These are phyloP conservation scores for Albatrellus ellisii DNA, from an alignment of 768 basidiomycete species.

Conservation along the genomic window DNA sequence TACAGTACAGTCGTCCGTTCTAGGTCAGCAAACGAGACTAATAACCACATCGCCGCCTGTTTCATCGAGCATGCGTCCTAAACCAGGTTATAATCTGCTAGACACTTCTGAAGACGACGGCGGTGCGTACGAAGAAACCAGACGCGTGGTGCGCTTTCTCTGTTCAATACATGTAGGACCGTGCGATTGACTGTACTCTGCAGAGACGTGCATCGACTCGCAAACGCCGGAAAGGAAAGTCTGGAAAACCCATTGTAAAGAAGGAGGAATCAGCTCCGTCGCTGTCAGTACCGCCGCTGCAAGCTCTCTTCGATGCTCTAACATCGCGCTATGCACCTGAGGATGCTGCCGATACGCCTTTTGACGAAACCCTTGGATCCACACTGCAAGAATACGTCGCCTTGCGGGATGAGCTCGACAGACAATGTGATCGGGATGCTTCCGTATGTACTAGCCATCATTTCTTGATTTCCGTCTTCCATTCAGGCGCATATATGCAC, in stretches of 20 bases:
- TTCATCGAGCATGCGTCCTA: too few relatives aligned
- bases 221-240: too few relatives aligned
- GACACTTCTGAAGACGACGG: too few relatives aligned
- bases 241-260: not conserved
- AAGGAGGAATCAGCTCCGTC: not conserved
- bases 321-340: slow-evolving; percentile 6
- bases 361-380: slow-evolving; percentile 3
- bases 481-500: not conserved
- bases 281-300: slow-evolving; percentile 1
- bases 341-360: slow-evolving; percentile 5
- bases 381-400: slow-evolving; percentile 2
- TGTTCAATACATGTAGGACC: too few relatives aligned
- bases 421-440: slow-evolving; percentile 6
- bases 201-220: too few relatives aligned
- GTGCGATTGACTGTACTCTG: too few relatives aligned
- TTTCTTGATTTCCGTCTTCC: not conserved
- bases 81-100: too few relatives aligned
- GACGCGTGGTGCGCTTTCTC: too few relatives aligned
- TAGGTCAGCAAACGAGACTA: too few relatives aligned
- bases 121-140: too few relatives aligned
- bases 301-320: slow-evolving; percentile 10
- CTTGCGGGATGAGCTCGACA: slow-evolving; percentile 7
- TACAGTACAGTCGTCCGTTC: too few relatives aligned
- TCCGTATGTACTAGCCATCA: slow-evolving; percentile 5
- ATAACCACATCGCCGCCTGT: too few relatives aligned